A percentile compares a stretch with the other conserved stretches of the same genome.
Conservation (phyloP, 129 eudicot species). For the Calendula officinalis region DNA sequence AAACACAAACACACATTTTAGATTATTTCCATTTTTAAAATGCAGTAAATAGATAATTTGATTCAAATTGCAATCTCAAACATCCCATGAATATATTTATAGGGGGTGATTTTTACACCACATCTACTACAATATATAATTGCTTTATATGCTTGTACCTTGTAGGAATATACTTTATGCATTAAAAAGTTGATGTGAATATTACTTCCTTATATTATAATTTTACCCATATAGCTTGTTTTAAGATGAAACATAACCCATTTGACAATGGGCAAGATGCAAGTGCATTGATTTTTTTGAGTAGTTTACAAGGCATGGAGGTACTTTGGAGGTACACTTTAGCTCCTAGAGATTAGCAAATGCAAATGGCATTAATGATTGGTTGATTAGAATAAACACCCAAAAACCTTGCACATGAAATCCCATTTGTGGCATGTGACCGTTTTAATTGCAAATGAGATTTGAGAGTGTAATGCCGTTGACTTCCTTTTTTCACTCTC, state of each 20-base stretch:
- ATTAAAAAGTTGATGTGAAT: too few relatives aligned
- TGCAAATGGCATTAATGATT: slow-evolving; percentile 36
- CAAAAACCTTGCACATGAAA: slow-evolving; percentile 37
- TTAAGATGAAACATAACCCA: background rate
- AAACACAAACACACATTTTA: too few relatives aligned
- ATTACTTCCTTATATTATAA: too few relatives aligned
- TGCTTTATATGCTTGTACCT: too few relatives aligned
- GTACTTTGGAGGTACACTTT: slow-evolving; percentile 40
- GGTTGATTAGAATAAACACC: slow-evolving; percentile 35
- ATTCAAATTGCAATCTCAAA: too few relatives aligned
- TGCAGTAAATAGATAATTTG: too few relatives aligned
- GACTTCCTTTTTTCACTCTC: slow-evolving; percentile 28
- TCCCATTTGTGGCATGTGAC: slow-evolving; percentile 38
- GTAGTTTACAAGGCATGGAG: slow-evolving; percentile 29
- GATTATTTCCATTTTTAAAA: too few relatives aligned
- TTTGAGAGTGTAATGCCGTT: slow-evolving; percentile 25
- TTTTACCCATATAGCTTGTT: too few relatives aligned
- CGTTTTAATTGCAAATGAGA: slow-evolving; percentile 34
- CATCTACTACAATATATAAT: too few relatives aligned
- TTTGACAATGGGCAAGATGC: slow-evolving; percentile 25
- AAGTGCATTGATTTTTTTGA: slow-evolving; percentile 32
- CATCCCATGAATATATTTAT: too few relatives aligned
- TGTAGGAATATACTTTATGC: too few relatives aligned
- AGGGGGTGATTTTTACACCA: too few relatives aligned
- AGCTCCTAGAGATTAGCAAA: slow-evolving; percentile 33